A percentile compares a stretch with the other conserved stretches of the same genome.
Evolutionary conservation across 1,139 yeast species (phyloP).

Genomic region (Lodderomyces jiufengensis): DNA sequence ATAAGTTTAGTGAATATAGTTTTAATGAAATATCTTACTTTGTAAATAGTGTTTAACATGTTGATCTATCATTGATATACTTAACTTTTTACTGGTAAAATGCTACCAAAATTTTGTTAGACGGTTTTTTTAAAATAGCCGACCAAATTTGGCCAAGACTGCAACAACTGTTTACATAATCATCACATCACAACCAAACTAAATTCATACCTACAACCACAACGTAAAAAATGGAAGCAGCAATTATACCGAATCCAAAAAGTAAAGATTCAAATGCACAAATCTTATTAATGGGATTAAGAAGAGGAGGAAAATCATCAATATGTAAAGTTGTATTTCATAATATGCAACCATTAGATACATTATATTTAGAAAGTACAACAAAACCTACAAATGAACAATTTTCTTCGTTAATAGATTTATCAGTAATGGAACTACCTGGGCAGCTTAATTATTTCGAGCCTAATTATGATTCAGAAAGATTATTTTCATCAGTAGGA

Average conservation of each 20-base stretch:
- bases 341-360: constrained; percentile 94
- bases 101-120: too few relatives aligned
- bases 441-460: constrained; percentile 91
- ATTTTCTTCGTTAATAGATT: constrained; percentile 73
- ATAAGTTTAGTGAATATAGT: constrained; percentile 22
- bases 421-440: constrained; percentile 93
- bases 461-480: constrained; percentile 74
- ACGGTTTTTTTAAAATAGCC: too few relatives aligned
- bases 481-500: constrained; percentile 79
- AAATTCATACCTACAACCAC: neutral
- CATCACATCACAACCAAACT: too few relatives aligned
- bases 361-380: constrained; percentile 85
- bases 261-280: constrained; percentile 61
- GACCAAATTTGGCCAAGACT: neutral
- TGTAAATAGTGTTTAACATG: neutral
- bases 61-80: too few relatives aligned
- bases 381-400: constrained; percentile 82
- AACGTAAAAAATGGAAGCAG: constrained; percentile 26
- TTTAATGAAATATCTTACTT: neutral
- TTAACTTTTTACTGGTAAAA: too few relatives aligned
- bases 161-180: neutral
- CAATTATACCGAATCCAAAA: constrained; percentile 20
- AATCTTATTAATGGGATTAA: constrained; percentile 79
- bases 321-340: constrained; percentile 94
- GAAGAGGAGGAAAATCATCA: constrained; percentile 81